phyloP scores from a whole-genome alignment of 441 rosid species.

The Rhodomyrtus psidioides region DNA sequence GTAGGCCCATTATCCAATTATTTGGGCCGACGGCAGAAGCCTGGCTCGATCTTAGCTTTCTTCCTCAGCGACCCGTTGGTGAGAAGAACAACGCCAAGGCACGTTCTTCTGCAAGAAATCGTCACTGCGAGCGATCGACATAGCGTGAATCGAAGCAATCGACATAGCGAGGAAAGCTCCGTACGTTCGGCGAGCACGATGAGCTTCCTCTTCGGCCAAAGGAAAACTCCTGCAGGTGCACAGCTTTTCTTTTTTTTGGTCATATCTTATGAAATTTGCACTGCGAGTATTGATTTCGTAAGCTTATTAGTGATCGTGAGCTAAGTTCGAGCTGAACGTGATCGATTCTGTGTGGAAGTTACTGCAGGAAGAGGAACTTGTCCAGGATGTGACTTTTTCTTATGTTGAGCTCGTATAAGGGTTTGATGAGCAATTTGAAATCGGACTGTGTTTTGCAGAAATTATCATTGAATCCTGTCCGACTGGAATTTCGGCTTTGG shows the following conservation, averaged over 20 bases:
- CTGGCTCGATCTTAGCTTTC: neutral
- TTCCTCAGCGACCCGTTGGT: neutral
- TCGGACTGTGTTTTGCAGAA: neutral
- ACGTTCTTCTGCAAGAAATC: neutral
- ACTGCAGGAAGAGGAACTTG: neutral
- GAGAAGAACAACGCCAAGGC: neutral
- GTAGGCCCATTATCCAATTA: neutral
- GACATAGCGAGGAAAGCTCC: neutral
- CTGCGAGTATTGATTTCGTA: neutral
- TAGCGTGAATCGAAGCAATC: neutral
- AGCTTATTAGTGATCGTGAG: neutral
- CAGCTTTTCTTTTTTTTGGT: neutral
- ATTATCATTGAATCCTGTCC: neutral
- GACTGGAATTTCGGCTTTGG: neutral
- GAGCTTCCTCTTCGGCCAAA: conserved; percentile 86
- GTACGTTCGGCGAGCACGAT: conserved; percentile 18
- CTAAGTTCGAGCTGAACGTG: neutral
- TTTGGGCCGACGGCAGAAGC: neutral
- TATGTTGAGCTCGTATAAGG: neutral
- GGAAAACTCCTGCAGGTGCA: conserved; percentile 81
- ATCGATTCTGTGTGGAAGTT: neutral
- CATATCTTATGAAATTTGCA: neutral
- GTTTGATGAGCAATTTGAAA: neutral
- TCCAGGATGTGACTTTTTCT: neutral
- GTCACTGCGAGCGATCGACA: neutral